Evolutionary conservation across 345 rosid genomes (phyloP).

Genomic region (Gossypium anomalum): DNA sequence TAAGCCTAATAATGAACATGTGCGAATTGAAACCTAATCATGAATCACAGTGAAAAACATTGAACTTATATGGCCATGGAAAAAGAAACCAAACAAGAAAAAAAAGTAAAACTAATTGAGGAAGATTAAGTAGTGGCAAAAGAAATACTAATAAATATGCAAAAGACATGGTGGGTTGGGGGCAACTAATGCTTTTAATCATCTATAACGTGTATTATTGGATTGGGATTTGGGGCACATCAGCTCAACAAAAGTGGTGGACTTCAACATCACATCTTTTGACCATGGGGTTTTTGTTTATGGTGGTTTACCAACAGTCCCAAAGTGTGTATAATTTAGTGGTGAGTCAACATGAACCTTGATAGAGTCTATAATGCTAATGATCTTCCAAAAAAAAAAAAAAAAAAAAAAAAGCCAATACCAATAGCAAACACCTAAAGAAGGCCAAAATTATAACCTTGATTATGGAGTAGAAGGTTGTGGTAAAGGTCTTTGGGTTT

Average conservation of each 20-base stretch:
- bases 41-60: background rate
- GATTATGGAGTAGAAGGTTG: slow-evolving; percentile 22
- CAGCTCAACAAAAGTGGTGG: background rate
- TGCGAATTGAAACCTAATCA: background rate
- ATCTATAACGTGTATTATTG: background rate
- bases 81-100: background rate
- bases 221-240: background rate
- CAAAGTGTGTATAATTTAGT: background rate
- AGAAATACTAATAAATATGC: background rate
- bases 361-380: background rate
- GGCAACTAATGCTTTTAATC: slow-evolving; percentile 2
- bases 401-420: background rate
- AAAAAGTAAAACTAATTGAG: background rate
- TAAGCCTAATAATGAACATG: background rate
- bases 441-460: slow-evolving; percentile 12
- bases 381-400: background rate
- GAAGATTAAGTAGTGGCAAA: background rate
- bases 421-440: background rate
- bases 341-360: background rate
- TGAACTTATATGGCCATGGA: background rate
- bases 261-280: slow-evolving; percentile 9
- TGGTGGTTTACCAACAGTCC: background rate
- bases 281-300: background rate
- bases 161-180: slow-evolving; percentile 2
- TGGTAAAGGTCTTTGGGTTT: background rate